Evolutionary conservation across 495 filamentous ascomycete genomes (phyloP), one percentile per base, ranked within the genome.

Genomic region (Neurospora pannonica): DNA sequence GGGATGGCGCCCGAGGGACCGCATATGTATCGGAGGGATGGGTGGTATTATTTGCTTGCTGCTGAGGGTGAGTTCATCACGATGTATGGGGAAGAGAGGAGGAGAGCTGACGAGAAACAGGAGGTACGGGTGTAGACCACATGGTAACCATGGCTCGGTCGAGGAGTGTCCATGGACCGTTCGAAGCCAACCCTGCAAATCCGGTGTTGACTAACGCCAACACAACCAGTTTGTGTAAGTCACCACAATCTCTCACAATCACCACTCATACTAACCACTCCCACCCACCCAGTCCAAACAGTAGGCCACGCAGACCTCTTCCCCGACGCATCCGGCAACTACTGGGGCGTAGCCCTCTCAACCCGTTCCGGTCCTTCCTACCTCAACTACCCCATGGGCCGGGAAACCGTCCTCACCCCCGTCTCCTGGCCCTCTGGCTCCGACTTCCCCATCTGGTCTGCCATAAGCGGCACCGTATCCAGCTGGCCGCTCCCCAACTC

Each of bases 21-120:
- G 1, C 91, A 92, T 72, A 87, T 92, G 48, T 90, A 89, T 75
- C 84, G 82, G 38, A 89, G 88, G 39, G 89, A 89, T 72, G 86
- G 82, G 2, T 91, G 85, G 76, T 91, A 90, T 77, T 93, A 92
- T 72, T 83, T 93, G 24, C 82, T 93, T 40, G 88, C 87, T 11
- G 89, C 89, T 0, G 90, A 93, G 82, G 90, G 90, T 80, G 8
- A 75, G 72, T 28, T 48, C 8, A 8, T 17, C 8, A 36, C 60
- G 19, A 21, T 10, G 15, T 5, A n/a, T n/a, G n/a, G n/a, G n/a
- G n/a, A 2, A 72, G 34, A 19, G 11, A n/a, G 46, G 11, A 46
- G 13, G 21, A 46, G 40, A 19, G 34, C 74, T 74, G 43, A 74
- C 73, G 1, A 13, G 3, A 38, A 42, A 70, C 34, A 83, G 82